Evolutionary conservation across 371 early-diverging fungal species (phyloP), one percentile per base, ranked within the genome.

Genomic region (Rhizopus arrhizus): DNA sequence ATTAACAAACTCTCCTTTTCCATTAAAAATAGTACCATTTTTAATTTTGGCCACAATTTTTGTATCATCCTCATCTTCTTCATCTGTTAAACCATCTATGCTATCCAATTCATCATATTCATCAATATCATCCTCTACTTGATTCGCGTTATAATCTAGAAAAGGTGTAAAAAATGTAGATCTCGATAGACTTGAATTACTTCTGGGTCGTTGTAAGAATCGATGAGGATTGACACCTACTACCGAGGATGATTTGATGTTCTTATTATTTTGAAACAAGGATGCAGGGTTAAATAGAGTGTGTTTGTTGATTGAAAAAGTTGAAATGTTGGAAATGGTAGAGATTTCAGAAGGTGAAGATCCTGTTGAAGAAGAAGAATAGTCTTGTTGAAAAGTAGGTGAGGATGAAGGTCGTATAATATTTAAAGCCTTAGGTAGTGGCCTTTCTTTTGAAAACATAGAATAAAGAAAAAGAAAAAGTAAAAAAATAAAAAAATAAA

Each of bases 1-100:
- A 15, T 53, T 65, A 3, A 80, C 61, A 60, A 79, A 72, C 54
- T 80, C 76, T 28, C 81, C 81, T 52, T 70, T 75, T 4, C 78
- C 78, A 53, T 80, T 80, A 73, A 80, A 70, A 29, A 80, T 80
- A 1, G 76, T 80, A 40, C 81, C 81, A 53, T 72, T 56, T 35
- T 75, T 76, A 2, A 79, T 62, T 49, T 70, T 71, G 11, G 79
- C 79, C 2, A 79, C 79, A 12, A 79, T 53, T 50, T 79, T 75
- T 1, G 69, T 52, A 22, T 22, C 2, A 3, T 67, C 49, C 2
- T 57, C 56, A 9, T 53, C 51, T 48, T 70, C 75, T 31, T 53
- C 47, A 13, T 64, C 56, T 15, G 53, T 61, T 7, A 55, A 34
- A 29, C 62, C 66, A 55, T 68, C 63, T 46, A 62, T 59, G 41